These are phyloP conservation scores for Sextonia rubra DNA, from an alignment of 164 flowering plant species.

Conservation along the genomic window DNA sequence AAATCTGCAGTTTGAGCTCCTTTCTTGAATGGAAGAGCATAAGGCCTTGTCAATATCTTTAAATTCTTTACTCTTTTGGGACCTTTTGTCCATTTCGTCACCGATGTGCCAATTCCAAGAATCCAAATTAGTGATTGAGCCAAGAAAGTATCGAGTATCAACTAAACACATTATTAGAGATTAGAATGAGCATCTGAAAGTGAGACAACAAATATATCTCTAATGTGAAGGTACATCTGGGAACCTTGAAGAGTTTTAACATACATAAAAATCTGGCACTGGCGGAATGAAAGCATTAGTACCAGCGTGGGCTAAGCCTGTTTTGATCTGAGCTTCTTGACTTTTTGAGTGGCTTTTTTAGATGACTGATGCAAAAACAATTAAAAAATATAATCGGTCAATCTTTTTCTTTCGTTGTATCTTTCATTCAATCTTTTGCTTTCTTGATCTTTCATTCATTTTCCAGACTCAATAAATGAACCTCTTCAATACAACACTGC, in stretches of 20 bases:
- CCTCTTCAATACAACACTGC: not conserved
- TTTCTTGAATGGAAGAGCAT: conserved; percentile 37
- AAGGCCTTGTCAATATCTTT: conserved; percentile 49
- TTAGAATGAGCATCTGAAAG: too few species aligned
- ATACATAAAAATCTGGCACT: not conserved
- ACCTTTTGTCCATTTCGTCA: conserved; percentile 42
- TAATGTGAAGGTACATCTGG: not conserved
- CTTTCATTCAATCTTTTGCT: not conserved
- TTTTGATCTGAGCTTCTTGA: too few species aligned
- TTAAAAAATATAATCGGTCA: too few species aligned
- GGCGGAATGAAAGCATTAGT: not conserved
- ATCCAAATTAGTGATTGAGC: not conserved
- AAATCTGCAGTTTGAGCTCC: conserved; percentile 44
- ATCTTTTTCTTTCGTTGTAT: not conserved
- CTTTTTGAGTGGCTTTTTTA: too few species aligned
- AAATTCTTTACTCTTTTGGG: conserved; percentile 33
- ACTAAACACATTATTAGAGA: not conserved
- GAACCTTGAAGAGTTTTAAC: not conserved
- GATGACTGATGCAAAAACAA: too few species aligned
- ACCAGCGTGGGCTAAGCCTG: not conserved
- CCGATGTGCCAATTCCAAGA: conserved; percentile 26
- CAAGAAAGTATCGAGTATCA: not conserved
- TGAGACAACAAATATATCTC: not conserved
- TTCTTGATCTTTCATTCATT: not conserved
- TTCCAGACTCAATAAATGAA: too few species aligned